Evolutionary conservation across 2,329 filamentous ascomycete genomes (phyloP).

Genomic region (Xylaria arbuscula): DNA sequence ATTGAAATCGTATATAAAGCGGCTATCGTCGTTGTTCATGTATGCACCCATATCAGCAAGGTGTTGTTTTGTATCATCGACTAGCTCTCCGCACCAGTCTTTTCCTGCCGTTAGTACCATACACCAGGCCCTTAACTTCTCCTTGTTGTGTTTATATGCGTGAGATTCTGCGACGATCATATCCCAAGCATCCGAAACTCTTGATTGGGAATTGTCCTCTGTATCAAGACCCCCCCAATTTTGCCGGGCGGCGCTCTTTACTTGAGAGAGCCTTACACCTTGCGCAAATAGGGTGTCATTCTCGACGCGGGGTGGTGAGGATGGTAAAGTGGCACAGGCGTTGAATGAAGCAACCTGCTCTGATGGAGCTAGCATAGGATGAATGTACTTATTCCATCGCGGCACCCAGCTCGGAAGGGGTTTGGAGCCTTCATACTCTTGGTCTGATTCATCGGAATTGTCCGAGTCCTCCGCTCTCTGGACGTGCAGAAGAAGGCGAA

Average conservation of each 20-base stretch:
- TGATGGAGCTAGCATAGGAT: neutral
- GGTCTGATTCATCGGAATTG: too few species aligned
- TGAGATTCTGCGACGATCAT: neutral
- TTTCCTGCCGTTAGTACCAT: neutral
- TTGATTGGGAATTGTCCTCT: neutral
- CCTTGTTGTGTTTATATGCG: neutral
- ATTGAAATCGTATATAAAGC: neutral
- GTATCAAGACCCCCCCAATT: neutral
- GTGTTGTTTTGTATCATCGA: neutral
- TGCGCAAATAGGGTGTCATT: neutral
- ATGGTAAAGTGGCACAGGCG: neutral
- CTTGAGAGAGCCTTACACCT: neutral
- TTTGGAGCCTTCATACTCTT: neutral
- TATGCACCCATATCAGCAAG: conserved; percentile 2
- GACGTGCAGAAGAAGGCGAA: neutral
- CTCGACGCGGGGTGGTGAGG: neutral
- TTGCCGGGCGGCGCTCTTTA: neutral
- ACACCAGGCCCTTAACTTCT: neutral
- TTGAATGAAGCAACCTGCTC: neutral
- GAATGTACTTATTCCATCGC: neutral
- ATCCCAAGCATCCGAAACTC: neutral
- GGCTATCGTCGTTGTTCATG: neutral
- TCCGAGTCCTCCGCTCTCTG: neutral
- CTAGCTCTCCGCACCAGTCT: neutral
- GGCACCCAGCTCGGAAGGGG: neutral